Evolutionary conservation across 495 filamentous ascomycete genomes (phyloP), one percentile per base, ranked within the genome.

Genomic region (Opeltia flavorubescens): DNA sequence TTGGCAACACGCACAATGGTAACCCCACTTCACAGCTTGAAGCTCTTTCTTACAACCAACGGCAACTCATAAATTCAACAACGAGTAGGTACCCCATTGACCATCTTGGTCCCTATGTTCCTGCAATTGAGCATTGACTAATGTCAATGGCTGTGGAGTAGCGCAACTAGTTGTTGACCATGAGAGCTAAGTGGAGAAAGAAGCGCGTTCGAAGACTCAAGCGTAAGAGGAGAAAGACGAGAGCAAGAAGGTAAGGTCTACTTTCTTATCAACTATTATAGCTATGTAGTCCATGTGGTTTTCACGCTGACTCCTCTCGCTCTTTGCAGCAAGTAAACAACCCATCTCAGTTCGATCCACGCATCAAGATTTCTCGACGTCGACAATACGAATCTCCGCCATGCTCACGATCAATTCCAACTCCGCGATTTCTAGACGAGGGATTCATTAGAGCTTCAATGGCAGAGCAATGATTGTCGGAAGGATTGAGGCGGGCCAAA

Each of bases 171-270:
- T 52, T 51, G 47, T 52, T 49, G 78, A 89, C 77, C 79, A 93
- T 95, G 88, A 88, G 88, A 87, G 86, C 85, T 60, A 95, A 95
- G 76, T 95, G 88, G 88, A 87, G 88, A 78, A 95, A 95, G 84
- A 95, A 95, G 88, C 77, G 89, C 64, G 86, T 93, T 73, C 82
- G 89, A 55, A 81, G 89, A 69, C 83, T 95, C 70, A 95, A 95
- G 81, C 80, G 86, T 67, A 95, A 95, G 88, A 82, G 89, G 69
- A 89, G 89, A 86, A 95, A 95, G 87, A 91, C 87, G 71, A 81
- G 89, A 65, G 89, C 87, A 56, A 73, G 88, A 74, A 83, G 76
- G 88, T 94, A 76, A 72, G 81, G 69, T 55, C 28, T 29, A 8
- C 17, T 18, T 9, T 21, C 21, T 24, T 8, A 28, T 25, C 5